These are phyloP conservation scores for Pseudognaphalium luteoalbum DNA, from an alignment of 129 eudicot species.

Conservation along the genomic window DNA sequence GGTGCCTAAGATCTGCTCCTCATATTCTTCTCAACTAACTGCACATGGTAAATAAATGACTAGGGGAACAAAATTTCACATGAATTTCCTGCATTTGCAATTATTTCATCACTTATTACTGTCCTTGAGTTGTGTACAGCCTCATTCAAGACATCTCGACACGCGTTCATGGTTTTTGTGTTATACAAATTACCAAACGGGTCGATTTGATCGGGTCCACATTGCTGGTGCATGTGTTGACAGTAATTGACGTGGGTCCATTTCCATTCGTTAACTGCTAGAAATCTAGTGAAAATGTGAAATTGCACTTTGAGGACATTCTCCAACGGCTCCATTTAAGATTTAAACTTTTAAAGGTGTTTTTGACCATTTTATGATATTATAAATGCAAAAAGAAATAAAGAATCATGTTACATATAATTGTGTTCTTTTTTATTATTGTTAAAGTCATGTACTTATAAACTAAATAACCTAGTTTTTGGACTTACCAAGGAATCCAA, in stretches of 20 bases:
- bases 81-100: constrained; percentile 27
- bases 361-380: not conserved
- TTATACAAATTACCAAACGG: constrained; percentile 12
- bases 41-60: constrained; percentile 55
- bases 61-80: constrained; percentile 6
- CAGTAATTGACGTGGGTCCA: constrained; percentile 32
- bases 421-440: constrained; percentile 11
- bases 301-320: constrained; percentile 23
- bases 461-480: not conserved
- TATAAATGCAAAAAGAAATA: not conserved
- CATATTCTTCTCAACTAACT: constrained; percentile 73
- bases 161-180: constrained; percentile 8
- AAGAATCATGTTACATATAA: not conserved
- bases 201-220: constrained; percentile 25
- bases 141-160: constrained; percentile 24
- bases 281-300: constrained; percentile 31
- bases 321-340: constrained; percentile 39
- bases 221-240: constrained; percentile 26
- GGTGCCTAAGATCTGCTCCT: constrained; percentile 85
- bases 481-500: not conserved
- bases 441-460: constrained; percentile 16
- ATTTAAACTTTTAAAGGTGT: not conserved
- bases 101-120: constrained; percentile 23
- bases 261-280: constrained; percentile 10
- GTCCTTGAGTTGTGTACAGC: constrained; percentile 31